A percentile compares a stretch with the other conserved stretches of the same genome.
Evolutionary conservation across 129 eudicot genomes (phyloP).

Genomic region (Erigeron canadensis): DNA sequence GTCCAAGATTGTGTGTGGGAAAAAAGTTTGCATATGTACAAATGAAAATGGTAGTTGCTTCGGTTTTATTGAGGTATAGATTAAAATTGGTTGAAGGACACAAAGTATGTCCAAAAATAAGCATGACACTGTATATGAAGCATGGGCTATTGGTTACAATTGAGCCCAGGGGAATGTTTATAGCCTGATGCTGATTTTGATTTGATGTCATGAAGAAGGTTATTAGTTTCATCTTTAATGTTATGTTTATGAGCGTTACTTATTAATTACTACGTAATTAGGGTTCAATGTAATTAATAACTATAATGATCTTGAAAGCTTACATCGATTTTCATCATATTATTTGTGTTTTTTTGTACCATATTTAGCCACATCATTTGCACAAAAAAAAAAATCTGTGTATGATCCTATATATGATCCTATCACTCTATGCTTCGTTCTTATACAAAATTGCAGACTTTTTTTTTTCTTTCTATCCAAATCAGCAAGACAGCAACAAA

Average conservation of each 20-base stretch:
- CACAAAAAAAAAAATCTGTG: no score
- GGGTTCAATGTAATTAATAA: no score
- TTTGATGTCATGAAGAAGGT: conserved; percentile 11
- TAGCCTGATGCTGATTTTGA: conserved; percentile 19
- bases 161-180: conserved; percentile 27
- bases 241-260: neutral
- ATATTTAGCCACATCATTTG: no score
- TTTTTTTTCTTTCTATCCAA: no score
- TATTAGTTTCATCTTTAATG: conserved; percentile 12
- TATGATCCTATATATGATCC: no score
- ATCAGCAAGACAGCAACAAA: no score
- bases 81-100: conserved; percentile 51
- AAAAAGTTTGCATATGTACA: conserved; percentile 66
- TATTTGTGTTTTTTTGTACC: no score
- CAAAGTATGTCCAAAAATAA: conserved; percentile 46
- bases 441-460: no score
- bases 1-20: conserved; percentile 67
- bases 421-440: no score
- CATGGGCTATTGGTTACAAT: conserved; percentile 52
- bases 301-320: no score
- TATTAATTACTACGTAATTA: no score
- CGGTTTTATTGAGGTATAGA: conserved; percentile 48
- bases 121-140: conserved; percentile 67
- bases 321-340: no score
- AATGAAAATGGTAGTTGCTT: conserved; percentile 73